These are phyloP conservation scores for Beta vulgaris DNA, from an alignment of 148 eudicot species.

Conservation along the genomic window DNA sequence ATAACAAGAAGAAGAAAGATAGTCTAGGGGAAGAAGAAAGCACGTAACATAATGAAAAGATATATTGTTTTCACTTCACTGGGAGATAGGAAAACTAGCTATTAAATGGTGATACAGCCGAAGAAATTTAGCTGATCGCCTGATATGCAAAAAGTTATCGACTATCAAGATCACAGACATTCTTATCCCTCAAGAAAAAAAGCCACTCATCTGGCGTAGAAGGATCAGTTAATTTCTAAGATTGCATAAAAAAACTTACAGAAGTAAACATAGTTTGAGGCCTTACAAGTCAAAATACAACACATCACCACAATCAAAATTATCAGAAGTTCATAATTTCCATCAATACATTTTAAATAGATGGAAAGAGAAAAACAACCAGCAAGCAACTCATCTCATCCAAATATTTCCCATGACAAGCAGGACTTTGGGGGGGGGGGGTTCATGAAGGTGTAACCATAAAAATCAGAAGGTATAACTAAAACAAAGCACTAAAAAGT, in stretches of 20 bases:
- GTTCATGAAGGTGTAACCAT: not conserved
- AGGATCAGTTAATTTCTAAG: not conserved
- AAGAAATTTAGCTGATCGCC: not conserved
- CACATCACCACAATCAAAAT: not conserved
- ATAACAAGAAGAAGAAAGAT: not conserved
- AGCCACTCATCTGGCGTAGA: not conserved
- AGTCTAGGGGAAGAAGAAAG: not conserved
- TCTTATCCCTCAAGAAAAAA: not conserved
- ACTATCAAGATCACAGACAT: not conserved
- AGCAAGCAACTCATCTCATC: not conserved
- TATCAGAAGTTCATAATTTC: not conserved
- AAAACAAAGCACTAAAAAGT: slow-evolving; percentile 7
- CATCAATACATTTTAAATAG: not conserved
- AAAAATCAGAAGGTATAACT: not conserved
- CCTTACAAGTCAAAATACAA: not conserved
- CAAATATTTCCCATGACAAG: not conserved
- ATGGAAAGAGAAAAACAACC: not conserved
- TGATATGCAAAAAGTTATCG: too few species aligned
- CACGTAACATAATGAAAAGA: not conserved
- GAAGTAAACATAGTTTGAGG: not conserved
- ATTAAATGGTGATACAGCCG: too few species aligned
- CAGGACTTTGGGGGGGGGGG: not conserved
- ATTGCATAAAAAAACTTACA: not conserved
- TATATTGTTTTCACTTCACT: not conserved
- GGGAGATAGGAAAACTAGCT: too few species aligned